phyloP scores from a whole-genome alignment of 768 basidiomycete genomes.

The Termitomyces heimii region DNA sequence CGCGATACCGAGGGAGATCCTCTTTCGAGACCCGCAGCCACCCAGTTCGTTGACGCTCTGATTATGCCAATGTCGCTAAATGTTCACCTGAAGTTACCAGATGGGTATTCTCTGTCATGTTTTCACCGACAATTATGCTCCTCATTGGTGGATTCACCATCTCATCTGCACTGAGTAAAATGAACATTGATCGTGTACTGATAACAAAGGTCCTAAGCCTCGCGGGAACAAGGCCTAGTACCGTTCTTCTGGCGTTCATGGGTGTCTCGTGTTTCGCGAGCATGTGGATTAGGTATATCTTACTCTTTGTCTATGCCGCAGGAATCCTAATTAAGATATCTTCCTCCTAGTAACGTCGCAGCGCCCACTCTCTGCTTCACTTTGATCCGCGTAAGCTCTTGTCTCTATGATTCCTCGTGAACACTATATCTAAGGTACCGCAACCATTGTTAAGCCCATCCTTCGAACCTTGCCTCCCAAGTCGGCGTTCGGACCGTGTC shows the following conservation, averaged over 20 bases:
- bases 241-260: constrained; percentile 92
- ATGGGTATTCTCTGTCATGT: constrained; percentile 92
- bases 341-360: constrained; percentile 75
- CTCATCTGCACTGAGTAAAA: constrained; percentile 92
- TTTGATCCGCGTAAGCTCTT: constrained; percentile 71
- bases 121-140: constrained; percentile 97
- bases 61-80: not conserved
- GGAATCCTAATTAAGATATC: constrained; percentile 8
- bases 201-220: constrained; percentile 88
- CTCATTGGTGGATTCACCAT: constrained; percentile 98
- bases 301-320: not conserved
- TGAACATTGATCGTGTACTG: constrained; percentile 86
- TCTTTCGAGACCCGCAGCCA: constrained; percentile 62
- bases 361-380: constrained; percentile 97
- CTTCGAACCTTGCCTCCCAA: constrained; percentile 84
- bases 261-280: constrained; percentile 94
- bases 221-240: constrained; percentile 83
- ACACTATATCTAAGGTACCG: constrained; percentile 3
- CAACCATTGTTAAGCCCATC: constrained; percentile 62
- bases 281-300: constrained; percentile 92
- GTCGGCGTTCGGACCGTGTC: constrained; percentile 81
- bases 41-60: constrained; percentile 50
- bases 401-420: not conserved
- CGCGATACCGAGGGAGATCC: constrained; percentile 50
- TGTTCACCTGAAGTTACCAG: constrained; percentile 29